Base-by-base conservation (phyloP, 169 alveolate genomes). In the Eimeria acervulina region DNA sequence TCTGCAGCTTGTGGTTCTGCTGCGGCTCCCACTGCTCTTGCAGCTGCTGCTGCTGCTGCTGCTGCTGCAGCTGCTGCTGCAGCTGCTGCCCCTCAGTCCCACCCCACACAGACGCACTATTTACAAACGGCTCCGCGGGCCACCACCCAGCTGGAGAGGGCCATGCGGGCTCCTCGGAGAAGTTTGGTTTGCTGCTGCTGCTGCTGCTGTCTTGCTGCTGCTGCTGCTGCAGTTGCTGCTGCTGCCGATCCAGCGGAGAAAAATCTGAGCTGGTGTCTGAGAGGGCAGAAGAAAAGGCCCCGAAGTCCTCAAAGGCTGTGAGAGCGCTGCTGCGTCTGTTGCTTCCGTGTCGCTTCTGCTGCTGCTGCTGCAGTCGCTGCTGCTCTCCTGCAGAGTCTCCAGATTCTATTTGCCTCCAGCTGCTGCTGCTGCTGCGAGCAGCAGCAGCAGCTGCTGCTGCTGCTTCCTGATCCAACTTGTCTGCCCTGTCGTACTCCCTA, bases 321-420 rank as follows among this genome's bases (percentile, higher is more conserved):
- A n/a, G 63, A 19, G 33, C 89, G 63, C 89, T 78, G 89, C 89
- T 78, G 63, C 59, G 55, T 36, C 47, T 72, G 38, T 63, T 63
- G n/a, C 33, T 36, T 1, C 6, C 59, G 7, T 51, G 59, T 17
- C 15, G 59, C 59, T 17, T 10, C 59, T 51, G 59, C 59, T 78
- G 55, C 63, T 40, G 89, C 89, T 78, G 89, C 66, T 78, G 66
- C 84, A n/a, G 83, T 42, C 6, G 40, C 83, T 72, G 84, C 84
- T 72, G 84, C 89, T 38, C 84, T 36, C 84, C 38, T 15, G 74
- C 33, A 63, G 84, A 8, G 84, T 17, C 84, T 1, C 17, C 52
- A 8, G n/a, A 38, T 10, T 31, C 52, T 31, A 72, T 1, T 8
- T 1, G 42, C 21, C 23, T 21, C 84, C 84, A 72, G 63, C 89